Evolutionary conservation across 2,329 filamentous ascomycete species (phyloP).

Genomic region (Colletotrichum sp.): DNA sequence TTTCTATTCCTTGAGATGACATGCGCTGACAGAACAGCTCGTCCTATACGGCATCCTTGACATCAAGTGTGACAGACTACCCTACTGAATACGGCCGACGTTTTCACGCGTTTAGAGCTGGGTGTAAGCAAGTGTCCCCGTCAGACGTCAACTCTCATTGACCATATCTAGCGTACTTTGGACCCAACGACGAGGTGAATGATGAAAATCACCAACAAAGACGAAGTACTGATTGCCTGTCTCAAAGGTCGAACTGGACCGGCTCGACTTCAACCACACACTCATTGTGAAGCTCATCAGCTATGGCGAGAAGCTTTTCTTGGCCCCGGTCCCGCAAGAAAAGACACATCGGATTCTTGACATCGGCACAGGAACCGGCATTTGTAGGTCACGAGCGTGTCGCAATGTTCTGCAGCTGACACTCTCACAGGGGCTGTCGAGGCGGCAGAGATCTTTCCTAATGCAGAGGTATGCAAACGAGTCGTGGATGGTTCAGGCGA

Average conservation of each 20-base stretch:
- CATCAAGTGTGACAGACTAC: no score
- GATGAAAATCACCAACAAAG: no score
- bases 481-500: constrained; percentile 18
- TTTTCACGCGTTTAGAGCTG: no score
- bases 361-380: constrained; percentile 48
- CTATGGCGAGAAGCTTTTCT: background rate
- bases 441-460: constrained; percentile 37
- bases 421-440: constrained; percentile 39
- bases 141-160: no score
- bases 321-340: constrained; percentile 31
- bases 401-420: background rate
- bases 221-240: background rate
- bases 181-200: constrained; percentile 40
- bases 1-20: no score
- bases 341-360: constrained; percentile 41
- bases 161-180: constrained; percentile 26
- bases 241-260: background rate
- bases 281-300: background rate
- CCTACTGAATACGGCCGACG: no score
- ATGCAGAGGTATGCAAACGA: constrained; percentile 24
- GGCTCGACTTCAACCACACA: constrained; percentile 1
- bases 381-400: constrained; percentile 29
- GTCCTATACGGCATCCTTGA: no score
- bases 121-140: no score
- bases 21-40: no score